phyloP scores from a whole-genome alignment of 108 stramenopile genomes.

The Fragilaria crotonensis region DNA sequence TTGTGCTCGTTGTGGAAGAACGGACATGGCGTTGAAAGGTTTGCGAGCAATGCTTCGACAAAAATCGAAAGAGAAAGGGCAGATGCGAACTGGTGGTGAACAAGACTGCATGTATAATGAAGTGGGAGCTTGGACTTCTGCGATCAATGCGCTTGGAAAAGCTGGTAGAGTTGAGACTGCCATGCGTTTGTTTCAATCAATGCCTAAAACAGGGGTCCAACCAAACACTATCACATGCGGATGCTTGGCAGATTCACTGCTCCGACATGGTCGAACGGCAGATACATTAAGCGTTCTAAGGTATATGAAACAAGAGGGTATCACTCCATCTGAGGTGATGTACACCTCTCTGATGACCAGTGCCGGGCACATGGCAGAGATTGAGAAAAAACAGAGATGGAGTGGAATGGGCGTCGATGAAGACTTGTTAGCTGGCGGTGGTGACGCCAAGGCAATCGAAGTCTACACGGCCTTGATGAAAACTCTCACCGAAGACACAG shows the following conservation, averaged over 20 bases:
- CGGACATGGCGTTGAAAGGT: constrained; percentile 75
- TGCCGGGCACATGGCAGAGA: constrained; percentile 46
- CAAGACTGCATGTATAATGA: constrained; percentile 34
- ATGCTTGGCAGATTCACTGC: constrained; percentile 56
- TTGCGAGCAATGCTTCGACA: constrained; percentile 62
- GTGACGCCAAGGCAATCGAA: constrained; percentile 51
- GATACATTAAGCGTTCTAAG: constrained; percentile 67
- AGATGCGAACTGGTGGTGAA: constrained; percentile 6
- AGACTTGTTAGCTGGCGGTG: neutral
- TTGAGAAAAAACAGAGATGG: constrained; percentile 35
- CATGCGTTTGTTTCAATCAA: constrained; percentile 51
- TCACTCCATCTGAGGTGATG: constrained; percentile 74
- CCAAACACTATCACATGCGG: constrained; percentile 81
- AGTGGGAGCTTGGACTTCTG: constrained; percentile 87
- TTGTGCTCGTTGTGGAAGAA: constrained; percentile 59
- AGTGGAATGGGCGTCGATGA: neutral
- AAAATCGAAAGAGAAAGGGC: constrained; percentile 20
- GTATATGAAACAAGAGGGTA: constrained; percentile 70
- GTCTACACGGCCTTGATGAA: constrained; percentile 74
- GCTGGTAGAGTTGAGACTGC: constrained; percentile 68
- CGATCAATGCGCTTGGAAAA: constrained; percentile 86
- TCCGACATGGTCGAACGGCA: constrained; percentile 40
- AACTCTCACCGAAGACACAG: constrained; percentile 16
- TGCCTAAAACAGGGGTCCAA: constrained; percentile 62
- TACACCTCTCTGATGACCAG: constrained; percentile 79